Evolutionary conservation across 148 eudicot species (phyloP).

Genomic region (Heliamphora exappendiculata): DNA sequence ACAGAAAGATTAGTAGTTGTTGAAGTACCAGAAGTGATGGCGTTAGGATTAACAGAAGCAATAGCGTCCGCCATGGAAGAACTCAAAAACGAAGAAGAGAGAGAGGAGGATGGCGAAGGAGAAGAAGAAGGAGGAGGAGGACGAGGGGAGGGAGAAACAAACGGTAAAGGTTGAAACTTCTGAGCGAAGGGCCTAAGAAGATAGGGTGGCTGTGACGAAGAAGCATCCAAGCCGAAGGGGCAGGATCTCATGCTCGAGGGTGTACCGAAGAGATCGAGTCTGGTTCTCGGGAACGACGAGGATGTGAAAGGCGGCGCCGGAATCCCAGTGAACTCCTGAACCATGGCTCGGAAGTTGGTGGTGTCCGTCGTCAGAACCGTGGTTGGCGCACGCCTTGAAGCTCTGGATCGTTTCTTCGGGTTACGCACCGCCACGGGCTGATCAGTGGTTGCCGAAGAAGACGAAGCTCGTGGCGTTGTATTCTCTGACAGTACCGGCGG

Average conservation of each 20-base stretch:
- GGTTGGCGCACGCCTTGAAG: slow-evolving; percentile 78
- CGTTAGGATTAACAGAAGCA: background rate
- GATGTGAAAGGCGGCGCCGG: slow-evolving; percentile 58
- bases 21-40: background rate
- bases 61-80: background rate
- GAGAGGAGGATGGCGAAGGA: background rate
- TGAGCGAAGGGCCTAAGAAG: slow-evolving; percentile 52
- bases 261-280: slow-evolving; percentile 42
- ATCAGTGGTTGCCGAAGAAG: background rate
- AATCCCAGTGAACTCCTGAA: slow-evolving; percentile 87
- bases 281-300: slow-evolving; percentile 36
- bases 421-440: slow-evolving; percentile 24
- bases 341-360: slow-evolving; percentile 86
- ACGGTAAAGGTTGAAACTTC: slow-evolving; percentile 24
- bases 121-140: background rate
- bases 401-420: slow-evolving; percentile 77
- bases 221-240: slow-evolving; percentile 6
- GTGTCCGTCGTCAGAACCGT: slow-evolving; percentile 87
- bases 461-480: background rate
- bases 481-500: slow-evolving; percentile 2
- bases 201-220: slow-evolving; percentile 22
- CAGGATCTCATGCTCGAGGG: slow-evolving; percentile 27
- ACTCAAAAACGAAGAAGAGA: background rate
- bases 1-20: background rate
- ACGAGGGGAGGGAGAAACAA: background rate